Evolutionary conservation across 495 filamentous ascomycete genomes (phyloP).

Genomic region (Tuber aestivum): DNA sequence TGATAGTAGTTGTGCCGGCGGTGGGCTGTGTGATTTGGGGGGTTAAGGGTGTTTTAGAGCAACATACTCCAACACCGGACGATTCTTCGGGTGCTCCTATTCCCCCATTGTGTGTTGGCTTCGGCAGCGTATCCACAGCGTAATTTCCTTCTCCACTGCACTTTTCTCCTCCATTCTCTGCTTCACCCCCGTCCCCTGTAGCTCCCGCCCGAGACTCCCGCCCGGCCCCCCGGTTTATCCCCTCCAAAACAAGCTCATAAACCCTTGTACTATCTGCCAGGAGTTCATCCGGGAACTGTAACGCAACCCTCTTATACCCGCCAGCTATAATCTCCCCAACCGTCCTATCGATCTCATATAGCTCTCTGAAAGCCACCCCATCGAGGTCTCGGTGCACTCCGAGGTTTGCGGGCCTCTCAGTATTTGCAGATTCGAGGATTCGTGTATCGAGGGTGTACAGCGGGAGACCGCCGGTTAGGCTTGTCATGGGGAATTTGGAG

Average conservation of each 20-base stretch:
- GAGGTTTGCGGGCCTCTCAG: constrained; percentile 38
- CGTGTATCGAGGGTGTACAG: constrained; percentile 84
- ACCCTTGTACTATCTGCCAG: constrained; percentile 77
- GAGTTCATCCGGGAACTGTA: constrained; percentile 94
- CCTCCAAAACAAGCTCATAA: constrained; percentile 59
- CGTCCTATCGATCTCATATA: constrained; percentile 84
- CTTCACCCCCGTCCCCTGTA: constrained; percentile 1
- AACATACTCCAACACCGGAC: neutral
- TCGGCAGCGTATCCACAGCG: neutral
- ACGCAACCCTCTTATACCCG: constrained; percentile 68
- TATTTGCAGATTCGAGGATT: constrained; percentile 60
- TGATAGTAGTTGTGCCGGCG: constrained; percentile 33
- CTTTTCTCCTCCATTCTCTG: constrained; percentile 15
- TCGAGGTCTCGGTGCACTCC: constrained; percentile 48
- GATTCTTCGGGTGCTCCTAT: constrained; percentile 9
- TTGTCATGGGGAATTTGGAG: neutral
- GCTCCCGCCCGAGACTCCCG: constrained; percentile 2
- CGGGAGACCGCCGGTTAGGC: constrained; percentile 48
- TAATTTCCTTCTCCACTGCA: constrained; percentile 25
- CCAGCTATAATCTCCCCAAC: constrained; percentile 64
- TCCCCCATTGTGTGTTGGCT: constrained; percentile 23
- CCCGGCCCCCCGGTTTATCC: constrained; percentile 48
- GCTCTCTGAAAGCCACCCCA: constrained; percentile 65
- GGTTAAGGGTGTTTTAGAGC: neutral
- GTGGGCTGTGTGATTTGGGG: neutral